phyloP scores from a whole-genome alignment of 2,329 filamentous ascomycete genomes.

The Boeremia lycopersici region DNA sequence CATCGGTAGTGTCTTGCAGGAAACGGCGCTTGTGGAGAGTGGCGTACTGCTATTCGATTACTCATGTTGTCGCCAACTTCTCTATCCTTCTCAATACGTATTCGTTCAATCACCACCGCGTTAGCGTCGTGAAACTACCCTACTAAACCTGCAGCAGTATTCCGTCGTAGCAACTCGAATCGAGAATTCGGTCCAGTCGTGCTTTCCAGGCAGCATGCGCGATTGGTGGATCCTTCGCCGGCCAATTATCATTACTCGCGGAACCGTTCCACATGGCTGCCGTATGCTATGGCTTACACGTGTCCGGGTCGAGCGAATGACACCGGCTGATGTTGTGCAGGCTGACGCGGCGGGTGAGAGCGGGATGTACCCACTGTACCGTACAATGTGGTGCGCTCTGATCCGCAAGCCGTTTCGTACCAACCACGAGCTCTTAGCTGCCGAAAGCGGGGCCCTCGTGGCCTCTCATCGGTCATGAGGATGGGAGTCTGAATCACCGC shows the following conservation, averaged over 20 bases:
- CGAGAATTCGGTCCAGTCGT: background rate
- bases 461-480: background rate
- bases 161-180: background rate
- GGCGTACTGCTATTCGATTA: background rate
- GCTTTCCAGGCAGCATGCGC: background rate
- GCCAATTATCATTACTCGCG: background rate
- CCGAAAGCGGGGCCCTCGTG: background rate
- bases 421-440: background rate
- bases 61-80: background rate
- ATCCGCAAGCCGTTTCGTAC: background rate
- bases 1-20: background rate
- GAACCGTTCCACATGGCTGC: background rate
- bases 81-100: background rate
- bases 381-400: background rate
- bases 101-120: background rate
- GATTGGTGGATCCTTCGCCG: background rate
- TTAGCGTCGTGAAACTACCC: constrained; percentile 1
- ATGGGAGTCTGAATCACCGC: background rate
- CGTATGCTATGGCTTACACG: background rate
- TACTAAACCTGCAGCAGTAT: background rate
- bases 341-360: constrained; percentile 1
- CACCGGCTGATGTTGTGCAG: constrained; percentile 2
- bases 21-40: background rate
- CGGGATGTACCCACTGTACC: constrained; percentile 3
- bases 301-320: background rate